Evolutionary conservation across 2,329 filamentous ascomycete species (phyloP).

Genomic region (Fusarium multiceps): DNA sequence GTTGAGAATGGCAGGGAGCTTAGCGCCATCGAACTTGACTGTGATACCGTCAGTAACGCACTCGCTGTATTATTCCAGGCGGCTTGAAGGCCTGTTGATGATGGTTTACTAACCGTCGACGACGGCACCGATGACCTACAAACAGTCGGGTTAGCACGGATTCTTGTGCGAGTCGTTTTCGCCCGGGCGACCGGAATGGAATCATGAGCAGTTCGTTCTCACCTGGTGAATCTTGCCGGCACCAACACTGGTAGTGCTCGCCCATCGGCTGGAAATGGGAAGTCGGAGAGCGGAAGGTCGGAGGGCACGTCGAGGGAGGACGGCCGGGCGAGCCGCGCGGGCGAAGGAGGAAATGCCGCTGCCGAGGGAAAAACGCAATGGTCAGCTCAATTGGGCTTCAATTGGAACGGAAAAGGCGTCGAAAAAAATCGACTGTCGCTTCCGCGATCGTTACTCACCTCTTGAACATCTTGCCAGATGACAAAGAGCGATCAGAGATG

Average conservation of each 20-base stretch:
- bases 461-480: slow-evolving; percentile 85
- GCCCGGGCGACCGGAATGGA: slow-evolving; percentile 42
- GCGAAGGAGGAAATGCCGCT: slow-evolving; percentile 75
- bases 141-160: slow-evolving; percentile 38
- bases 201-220: slow-evolving; percentile 47
- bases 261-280: slow-evolving; percentile 67
- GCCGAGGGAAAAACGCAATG: slow-evolving; percentile 47
- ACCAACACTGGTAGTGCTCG: slow-evolving; percentile 67
- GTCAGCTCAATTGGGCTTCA: slow-evolving; percentile 62
- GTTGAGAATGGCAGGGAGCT: slow-evolving; percentile 97
- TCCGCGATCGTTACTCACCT: slow-evolving; percentile 67
- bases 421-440: slow-evolving; percentile 46
- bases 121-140: slow-evolving; percentile 97
- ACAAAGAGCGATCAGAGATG: slow-evolving; percentile 71
- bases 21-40: slow-evolving; percentile 97
- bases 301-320: slow-evolving; percentile 67
- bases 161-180: slow-evolving; percentile 21
- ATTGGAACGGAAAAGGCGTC: slow-evolving; percentile 53
- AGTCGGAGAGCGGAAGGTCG: slow-evolving; percentile 67
- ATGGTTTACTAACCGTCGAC: slow-evolving; percentile 83
- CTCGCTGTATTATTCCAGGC: slow-evolving; percentile 7
- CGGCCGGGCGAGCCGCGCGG: slow-evolving; percentile 71
- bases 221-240: slow-evolving; percentile 78
- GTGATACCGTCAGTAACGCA: slow-evolving; percentile 49
- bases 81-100: slow-evolving; percentile 21